Conservation (phyloP, 495 filamentous ascomycete genomes). For the Hypoxylon lienhwacheense region DNA sequence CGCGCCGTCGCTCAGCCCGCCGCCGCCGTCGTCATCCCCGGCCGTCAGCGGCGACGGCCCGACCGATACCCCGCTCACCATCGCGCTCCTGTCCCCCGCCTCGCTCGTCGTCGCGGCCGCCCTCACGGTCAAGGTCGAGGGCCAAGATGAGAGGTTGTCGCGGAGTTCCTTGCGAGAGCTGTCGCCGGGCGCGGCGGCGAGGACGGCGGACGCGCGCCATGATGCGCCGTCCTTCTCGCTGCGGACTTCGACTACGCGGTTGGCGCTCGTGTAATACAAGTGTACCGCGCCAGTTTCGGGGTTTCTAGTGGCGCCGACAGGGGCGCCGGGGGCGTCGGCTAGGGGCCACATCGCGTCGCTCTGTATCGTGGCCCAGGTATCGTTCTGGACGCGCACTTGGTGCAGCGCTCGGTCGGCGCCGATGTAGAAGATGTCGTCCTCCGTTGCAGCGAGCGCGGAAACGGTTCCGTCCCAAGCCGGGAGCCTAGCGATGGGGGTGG, state of each 20-base stretch:
- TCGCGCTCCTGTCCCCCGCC: too few relatives aligned
- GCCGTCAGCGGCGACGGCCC: too few relatives aligned
- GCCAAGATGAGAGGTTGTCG: too few relatives aligned
- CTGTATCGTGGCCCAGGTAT: slow-evolving; percentile 9
- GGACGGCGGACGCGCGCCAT: slow-evolving; percentile 3
- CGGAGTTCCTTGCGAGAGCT: too few relatives aligned
- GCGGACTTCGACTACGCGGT: slow-evolving; percentile 27
- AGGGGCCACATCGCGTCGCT: slow-evolving; percentile 20
- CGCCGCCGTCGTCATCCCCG: too few relatives aligned
- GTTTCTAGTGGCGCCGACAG: slow-evolving; percentile 31
- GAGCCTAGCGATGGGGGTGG: slow-evolving; percentile 7
- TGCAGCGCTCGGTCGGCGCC: slow-evolving; percentile 31
- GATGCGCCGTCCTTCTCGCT: slow-evolving; percentile 20
- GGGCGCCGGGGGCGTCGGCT: slow-evolving; percentile 26
- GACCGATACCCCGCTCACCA: too few relatives aligned
- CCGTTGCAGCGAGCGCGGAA: slow-evolving; percentile 24
- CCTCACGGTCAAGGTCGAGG: too few relatives aligned
- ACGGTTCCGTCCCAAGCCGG: slow-evolving; percentile 32
- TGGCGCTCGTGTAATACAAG: slow-evolving; percentile 34
- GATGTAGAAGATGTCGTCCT: slow-evolving; percentile 38
- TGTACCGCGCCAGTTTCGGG: slow-evolving; percentile 13
- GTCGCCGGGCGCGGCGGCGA: too few relatives aligned
- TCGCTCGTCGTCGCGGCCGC: too few relatives aligned
- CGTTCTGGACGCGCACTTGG: slow-evolving; percentile 25
- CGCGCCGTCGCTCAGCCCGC: slow-evolving; percentile 27